Conservation (phyloP, 441 rosid species). For the Isatis lusitanica region DNA sequence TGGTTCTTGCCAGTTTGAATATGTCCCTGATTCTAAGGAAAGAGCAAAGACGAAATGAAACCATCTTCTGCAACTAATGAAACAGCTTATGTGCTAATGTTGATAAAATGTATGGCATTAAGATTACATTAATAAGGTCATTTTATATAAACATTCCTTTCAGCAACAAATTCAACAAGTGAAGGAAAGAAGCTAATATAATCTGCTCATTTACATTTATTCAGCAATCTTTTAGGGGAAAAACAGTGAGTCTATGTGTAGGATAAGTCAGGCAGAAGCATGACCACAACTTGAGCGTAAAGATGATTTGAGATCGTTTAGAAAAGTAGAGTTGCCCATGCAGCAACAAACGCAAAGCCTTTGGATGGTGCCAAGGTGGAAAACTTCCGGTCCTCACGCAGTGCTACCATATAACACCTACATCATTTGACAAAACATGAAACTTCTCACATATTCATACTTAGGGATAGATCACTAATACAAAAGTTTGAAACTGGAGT, state of each 20-base stretch:
- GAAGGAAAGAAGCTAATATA: too few species aligned
- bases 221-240: background rate
- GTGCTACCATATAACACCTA: slow-evolving; percentile 70
- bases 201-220: too few species aligned
- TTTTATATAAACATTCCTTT: too few species aligned
- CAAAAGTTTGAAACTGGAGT: background rate
- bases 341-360: slow-evolving; percentile 80
- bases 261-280: too few species aligned
- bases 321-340: slow-evolving; percentile 85
- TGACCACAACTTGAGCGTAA: too few species aligned
- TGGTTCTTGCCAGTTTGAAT: background rate
- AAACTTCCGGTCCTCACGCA: slow-evolving; percentile 68
- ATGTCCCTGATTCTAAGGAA: background rate
- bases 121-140: too few species aligned
- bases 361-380: slow-evolving; percentile 72
- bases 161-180: too few species aligned
- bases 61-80: background rate
- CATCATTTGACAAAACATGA: slow-evolving; percentile 5
- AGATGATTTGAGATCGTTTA: slow-evolving; percentile 21
- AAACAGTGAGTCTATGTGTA: background rate
- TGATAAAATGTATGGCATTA: too few species aligned
- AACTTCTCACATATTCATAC: background rate
- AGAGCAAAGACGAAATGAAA: background rate
- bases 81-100: background rate
- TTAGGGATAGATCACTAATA: too few species aligned